These are phyloP conservation scores for Phaeodactylum tricornutum DNA, from an alignment of 108 stramenopile genomes.

Conservation along the genomic window DNA sequence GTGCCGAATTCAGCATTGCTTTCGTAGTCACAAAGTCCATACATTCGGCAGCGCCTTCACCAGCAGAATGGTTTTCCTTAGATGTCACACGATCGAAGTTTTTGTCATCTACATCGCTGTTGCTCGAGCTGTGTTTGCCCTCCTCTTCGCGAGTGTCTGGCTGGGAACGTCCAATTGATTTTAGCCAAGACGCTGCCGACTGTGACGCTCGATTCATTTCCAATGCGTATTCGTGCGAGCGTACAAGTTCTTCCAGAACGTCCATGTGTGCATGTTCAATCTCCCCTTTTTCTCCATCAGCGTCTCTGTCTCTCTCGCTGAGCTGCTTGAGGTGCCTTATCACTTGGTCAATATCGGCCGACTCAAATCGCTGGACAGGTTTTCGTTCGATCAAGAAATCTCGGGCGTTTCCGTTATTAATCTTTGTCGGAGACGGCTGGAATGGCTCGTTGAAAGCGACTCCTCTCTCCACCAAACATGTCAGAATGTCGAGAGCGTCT, in stretches of 20 bases:
- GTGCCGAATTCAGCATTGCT: constrained; percentile 26
- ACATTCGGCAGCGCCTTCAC: too few relatives aligned
- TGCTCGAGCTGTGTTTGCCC: too few relatives aligned
- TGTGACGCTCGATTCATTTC: constrained; percentile 49
- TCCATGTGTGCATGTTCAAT: constrained; percentile 17
- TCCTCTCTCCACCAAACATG: constrained; percentile 45
- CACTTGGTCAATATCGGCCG: neutral
- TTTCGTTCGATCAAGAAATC: neutral
- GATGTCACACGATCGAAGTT: neutral
- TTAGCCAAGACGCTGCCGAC: constrained; percentile 58
- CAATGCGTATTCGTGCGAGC: constrained; percentile 49
- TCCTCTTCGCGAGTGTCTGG: neutral
- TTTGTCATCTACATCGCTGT: too few relatives aligned
- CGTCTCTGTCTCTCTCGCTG: constrained; percentile 10
- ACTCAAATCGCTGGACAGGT: neutral
- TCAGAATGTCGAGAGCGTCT: constrained; percentile 51
- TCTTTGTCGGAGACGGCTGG: neutral
- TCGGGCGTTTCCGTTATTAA: neutral
- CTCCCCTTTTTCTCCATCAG: constrained; percentile 10
- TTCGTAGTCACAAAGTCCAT: constrained; percentile 29
- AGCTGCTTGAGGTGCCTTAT: neutral
- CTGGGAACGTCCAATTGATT: constrained; percentile 28
- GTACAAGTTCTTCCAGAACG: constrained; percentile 34
- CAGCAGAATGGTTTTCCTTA: too few relatives aligned
- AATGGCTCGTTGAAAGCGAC: constrained; percentile 11